Evolutionary conservation across 257 asterid species (phyloP).

Genomic region (Mitragyna speciosa): DNA sequence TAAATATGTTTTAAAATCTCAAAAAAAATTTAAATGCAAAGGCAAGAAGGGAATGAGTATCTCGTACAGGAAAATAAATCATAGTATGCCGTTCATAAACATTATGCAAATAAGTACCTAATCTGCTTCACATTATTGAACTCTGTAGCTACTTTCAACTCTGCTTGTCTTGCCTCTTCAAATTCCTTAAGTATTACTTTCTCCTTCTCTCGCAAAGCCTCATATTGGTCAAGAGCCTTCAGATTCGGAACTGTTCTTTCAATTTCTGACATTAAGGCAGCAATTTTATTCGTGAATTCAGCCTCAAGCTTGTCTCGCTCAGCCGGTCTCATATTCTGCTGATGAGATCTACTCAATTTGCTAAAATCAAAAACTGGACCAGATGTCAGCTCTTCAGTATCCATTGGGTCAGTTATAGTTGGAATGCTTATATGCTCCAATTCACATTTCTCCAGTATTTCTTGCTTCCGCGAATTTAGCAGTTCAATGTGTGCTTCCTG

Average conservation of each 20-base stretch:
- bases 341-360: constrained; percentile 62
- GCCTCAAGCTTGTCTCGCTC: constrained; percentile 88
- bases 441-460: constrained; percentile 89
- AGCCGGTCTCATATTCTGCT: constrained; percentile 66
- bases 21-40: background rate
- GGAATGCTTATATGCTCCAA: constrained; percentile 78
- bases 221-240: constrained; percentile 91
- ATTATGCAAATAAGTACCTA: constrained; percentile 44
- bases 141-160: constrained; percentile 64
- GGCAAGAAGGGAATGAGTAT: background rate
- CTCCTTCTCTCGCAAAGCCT: constrained; percentile 78
- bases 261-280: constrained; percentile 64
- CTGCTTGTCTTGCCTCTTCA: constrained; percentile 90
- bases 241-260: constrained; percentile 93
- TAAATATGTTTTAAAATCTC: background rate
- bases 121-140: constrained; percentile 65
- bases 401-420: constrained; percentile 76
- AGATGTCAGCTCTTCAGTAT: constrained; percentile 46
- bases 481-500: constrained; percentile 92
- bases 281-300: constrained; percentile 73
- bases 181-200: constrained; percentile 73
- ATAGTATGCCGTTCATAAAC: background rate
- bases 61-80: background rate
- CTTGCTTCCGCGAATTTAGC: constrained; percentile 67
- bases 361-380: constrained; percentile 79